Evolutionary conservation across 1,284 basidiomycete genomes (phyloP), one percentile per base, ranked within the genome.

Genomic region (Boletus sp.): DNA sequence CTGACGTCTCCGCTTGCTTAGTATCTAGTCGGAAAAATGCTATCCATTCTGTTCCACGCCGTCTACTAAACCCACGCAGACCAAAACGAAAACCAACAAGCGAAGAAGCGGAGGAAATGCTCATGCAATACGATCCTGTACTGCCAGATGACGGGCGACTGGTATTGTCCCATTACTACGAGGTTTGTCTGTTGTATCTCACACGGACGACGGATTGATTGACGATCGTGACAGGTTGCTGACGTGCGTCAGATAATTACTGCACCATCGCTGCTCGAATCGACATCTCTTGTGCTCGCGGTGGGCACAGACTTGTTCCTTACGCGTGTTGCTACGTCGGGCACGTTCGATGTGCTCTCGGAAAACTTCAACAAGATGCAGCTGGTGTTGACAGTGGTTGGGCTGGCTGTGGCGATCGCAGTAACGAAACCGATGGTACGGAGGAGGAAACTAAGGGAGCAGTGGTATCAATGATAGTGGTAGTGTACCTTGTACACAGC

Each of bases 281-380:
- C 90, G 5, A 97, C 94, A 0, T 88, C 90, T 0, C 70, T 96
- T n/a, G 80, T 98, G 9, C 83, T 97, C 57, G 82, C 84, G 0
- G 82, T 84, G 55, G 94, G 94, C 5, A 74, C 94, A 13, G 95
- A 98, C 68, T 72, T 94, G 53, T 95, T 97, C 75, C 71, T 82
- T 25, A 89, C 89, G 6, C 79, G 91, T 13, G 77, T 92, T 4
- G 80, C 90, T 32, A 93, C 96, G 0, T 92, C 89, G 3, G 84
- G 83, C 22, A 92, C 91, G 22, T 99, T 99, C 61, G 95, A 99
- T 63, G 82, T 95, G n/a, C 77, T 96, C 12, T 90, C 80, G 62
- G 82, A 91, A 68, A 80, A 77, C 61, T 99, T 99, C 70, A 98
- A 98, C 73, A 97, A 98, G 74, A 73, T 74, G 0, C 95, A 99